Evolutionary conservation across 2,329 filamentous ascomycete species (phyloP).

Genomic region (Fusarium sp.): DNA sequence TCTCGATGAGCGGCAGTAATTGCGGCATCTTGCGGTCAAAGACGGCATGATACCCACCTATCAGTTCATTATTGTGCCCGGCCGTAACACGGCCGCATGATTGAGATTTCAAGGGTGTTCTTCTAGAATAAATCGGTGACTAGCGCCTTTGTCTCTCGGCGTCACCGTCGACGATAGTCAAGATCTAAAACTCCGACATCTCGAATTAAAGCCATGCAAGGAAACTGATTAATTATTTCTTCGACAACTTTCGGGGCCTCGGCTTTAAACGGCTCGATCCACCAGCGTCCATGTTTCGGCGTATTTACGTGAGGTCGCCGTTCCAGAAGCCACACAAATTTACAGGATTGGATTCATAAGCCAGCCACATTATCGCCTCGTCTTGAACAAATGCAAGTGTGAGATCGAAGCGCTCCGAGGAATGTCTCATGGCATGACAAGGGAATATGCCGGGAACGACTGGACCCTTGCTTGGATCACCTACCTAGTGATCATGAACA

Average conservation of each 20-base stretch:
- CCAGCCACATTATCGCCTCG: slow-evolving; percentile 16
- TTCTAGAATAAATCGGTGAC: slow-evolving; percentile 6
- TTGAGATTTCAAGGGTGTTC: slow-evolving; percentile 9
- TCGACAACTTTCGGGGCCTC: background rate
- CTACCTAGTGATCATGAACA: background rate
- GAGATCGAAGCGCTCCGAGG: slow-evolving; percentile 33
- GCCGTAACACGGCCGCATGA: background rate
- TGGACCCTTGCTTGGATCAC: slow-evolving; percentile 6
- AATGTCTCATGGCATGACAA: slow-evolving; percentile 26
- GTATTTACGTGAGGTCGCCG: slow-evolving; percentile 23
- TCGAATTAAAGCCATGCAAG: background rate
- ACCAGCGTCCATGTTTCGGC: slow-evolving; percentile 9
- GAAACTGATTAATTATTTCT: background rate
- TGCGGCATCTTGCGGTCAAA: slow-evolving; percentile 31
- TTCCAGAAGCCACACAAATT: slow-evolving; percentile 5
- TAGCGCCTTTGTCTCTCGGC: slow-evolving; percentile 18
- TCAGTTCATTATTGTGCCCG: background rate
- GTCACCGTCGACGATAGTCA: slow-evolving; percentile 2
- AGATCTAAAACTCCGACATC: background rate
- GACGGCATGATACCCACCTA: slow-evolving; percentile 5
- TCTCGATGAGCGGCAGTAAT: slow-evolving; percentile 10
- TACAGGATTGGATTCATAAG: background rate
- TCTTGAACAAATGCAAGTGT: background rate
- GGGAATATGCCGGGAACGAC: slow-evolving; percentile 16
- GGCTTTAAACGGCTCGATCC: background rate